Conservation (phyloP, 805 yeast genomes). For the Lipomyces kockii region DNA sequence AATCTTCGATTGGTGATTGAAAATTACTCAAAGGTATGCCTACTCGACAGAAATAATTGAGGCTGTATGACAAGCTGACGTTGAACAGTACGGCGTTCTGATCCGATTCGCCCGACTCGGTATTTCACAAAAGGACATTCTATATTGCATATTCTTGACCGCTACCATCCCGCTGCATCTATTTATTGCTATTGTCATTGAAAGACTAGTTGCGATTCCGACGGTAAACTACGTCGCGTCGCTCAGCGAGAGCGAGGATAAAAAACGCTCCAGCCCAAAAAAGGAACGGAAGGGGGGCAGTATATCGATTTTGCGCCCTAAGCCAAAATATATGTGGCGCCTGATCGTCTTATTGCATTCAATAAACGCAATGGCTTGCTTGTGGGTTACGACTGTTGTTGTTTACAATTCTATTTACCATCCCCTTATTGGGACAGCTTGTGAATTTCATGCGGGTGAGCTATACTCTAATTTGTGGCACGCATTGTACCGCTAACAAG, state of each 20-base stretch:
- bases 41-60: neutral
- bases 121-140: conserved; percentile 43
- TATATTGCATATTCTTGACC: conserved; percentile 40
- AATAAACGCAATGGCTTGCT: conserved; percentile 42
- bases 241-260: neutral
- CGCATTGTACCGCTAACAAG: neutral
- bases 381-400: conserved; percentile 42
- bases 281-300: neutral
- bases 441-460: conserved; percentile 47
- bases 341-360: conserved; percentile 45
- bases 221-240: conserved; percentile 21
- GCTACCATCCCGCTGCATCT: conserved; percentile 45
- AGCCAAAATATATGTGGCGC: conserved; percentile 43
- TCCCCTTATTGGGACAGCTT: conserved; percentile 52
- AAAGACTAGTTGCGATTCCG: conserved; percentile 43
- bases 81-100: conserved; percentile 44
- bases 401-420: conserved; percentile 48
- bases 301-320: conserved; percentile 27
- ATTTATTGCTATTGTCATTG: conserved; percentile 48
- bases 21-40: conserved; percentile 43
- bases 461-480: neutral
- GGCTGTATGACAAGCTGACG: neutral
- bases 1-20: conserved; percentile 49
- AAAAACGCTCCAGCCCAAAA: neutral
- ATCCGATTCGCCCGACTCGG: conserved; percentile 44